These are phyloP conservation scores for Raddia distichophylla DNA, from an alignment of 176 grass and related monocot genomes.

Conservation along the genomic window DNA sequence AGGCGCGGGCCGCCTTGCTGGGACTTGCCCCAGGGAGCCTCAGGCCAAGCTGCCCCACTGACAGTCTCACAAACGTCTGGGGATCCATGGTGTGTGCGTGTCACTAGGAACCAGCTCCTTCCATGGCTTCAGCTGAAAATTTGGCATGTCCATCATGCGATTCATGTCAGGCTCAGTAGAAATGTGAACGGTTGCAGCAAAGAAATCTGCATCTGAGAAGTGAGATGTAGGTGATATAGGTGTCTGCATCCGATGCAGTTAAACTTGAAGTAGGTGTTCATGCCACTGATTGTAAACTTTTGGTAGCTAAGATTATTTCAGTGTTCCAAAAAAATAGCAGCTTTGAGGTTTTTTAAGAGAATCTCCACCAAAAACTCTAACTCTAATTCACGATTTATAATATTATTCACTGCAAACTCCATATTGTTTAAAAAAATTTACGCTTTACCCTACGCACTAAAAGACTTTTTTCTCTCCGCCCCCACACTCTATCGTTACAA, in stretches of 20 bases:
- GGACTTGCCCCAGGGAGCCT: constrained; percentile 43
- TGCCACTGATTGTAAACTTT: background rate
- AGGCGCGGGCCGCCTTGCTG: constrained; percentile 43
- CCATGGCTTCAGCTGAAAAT: constrained; percentile 37
- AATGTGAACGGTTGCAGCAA: background rate
- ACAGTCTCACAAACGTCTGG: constrained; percentile 61
- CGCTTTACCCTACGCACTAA: no score
- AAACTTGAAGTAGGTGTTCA: background rate
- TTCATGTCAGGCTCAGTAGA: constrained; percentile 9
- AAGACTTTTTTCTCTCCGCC: no score
- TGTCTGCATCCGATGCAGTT: no score
- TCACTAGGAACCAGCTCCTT: constrained; percentile 24
- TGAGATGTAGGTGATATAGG: no score
- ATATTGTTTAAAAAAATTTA: no score
- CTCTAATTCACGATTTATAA: no score
- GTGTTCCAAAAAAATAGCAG: background rate
- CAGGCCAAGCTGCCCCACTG: constrained; percentile 70
- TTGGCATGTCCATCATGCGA: background rate
- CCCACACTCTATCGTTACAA: no score
- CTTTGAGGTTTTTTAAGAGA: no score
- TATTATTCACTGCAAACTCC: no score
- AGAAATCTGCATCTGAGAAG: background rate
- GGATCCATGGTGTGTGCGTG: constrained; percentile 57
- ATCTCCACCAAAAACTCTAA: no score
- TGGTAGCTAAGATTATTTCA: background rate